Evolutionary conservation across 495 filamentous ascomycete genomes (phyloP).

Genomic region (Xylaria nigripes): DNA sequence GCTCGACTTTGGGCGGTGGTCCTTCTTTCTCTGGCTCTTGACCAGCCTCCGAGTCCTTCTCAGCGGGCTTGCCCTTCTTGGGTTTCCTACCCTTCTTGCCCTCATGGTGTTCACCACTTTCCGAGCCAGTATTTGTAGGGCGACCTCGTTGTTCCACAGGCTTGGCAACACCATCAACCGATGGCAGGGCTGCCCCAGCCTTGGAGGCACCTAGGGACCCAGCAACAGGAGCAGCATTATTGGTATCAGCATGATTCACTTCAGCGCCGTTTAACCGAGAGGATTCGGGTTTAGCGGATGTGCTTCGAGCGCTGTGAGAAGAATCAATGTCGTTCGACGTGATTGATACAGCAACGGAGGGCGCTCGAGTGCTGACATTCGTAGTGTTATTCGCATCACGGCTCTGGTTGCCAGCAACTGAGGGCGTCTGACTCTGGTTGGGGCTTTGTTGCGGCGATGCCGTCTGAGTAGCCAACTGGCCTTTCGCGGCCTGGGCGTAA

Average conservation of each 20-base stretch:
- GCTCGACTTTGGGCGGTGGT: slow-evolving; percentile 48
- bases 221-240: not conserved
- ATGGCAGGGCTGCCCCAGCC: slow-evolving; percentile 18
- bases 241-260: slow-evolving; percentile 14
- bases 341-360: slow-evolving; percentile 44
- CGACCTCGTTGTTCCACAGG: slow-evolving; percentile 20
- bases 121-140: slow-evolving; percentile 27
- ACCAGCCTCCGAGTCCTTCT: slow-evolving; percentile 38
- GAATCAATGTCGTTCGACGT: slow-evolving; percentile 50
- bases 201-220: slow-evolving; percentile 15
- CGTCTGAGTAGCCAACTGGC: slow-evolving; percentile 35
- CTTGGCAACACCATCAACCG: slow-evolving; percentile 16
- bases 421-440: slow-evolving; percentile 59
- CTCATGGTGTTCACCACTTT: slow-evolving; percentile 33
- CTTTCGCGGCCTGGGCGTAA: slow-evolving; percentile 92
- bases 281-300: slow-evolving; percentile 23
- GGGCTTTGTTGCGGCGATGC: slow-evolving; percentile 49
- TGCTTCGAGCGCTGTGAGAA: slow-evolving; percentile 22
- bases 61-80: slow-evolving; percentile 39
- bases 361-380: slow-evolving; percentile 24
- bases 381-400: slow-evolving; percentile 57
- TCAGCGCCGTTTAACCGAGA: slow-evolving; percentile 14
- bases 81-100: slow-evolving; percentile 37
- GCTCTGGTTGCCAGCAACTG: slow-evolving; percentile 53
- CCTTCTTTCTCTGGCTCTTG: slow-evolving; percentile 37